Base-by-base conservation (phyloP, 2,329 filamentous ascomycete species). In the Venturia oleaginea region DNA sequence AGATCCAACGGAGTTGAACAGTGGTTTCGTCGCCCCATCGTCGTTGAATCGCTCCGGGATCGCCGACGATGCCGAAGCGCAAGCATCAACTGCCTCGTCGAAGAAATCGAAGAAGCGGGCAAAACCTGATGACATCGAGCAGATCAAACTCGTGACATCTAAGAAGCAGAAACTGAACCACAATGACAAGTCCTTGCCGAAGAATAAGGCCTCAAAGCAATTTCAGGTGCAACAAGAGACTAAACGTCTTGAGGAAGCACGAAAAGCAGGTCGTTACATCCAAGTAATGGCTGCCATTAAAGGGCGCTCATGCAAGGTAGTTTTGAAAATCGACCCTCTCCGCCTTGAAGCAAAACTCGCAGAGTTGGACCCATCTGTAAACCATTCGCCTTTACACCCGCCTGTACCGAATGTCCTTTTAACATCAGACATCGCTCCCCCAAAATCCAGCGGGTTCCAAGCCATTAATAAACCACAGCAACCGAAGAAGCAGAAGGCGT, bases 161-260 rank as follows among this genome's bases (percentile, higher is more conserved):
- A 71, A 70, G 65, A 72, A 72, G 64, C 69, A 69, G n/a, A 66
- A 68, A 43, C 62, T 46, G 22, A 32, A 63, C 10, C 69, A 72
- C 40, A 68, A 70, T 4, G 71, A 74, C 7, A 65, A 63, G 22
- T 51, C 62, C 19, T 67, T 63, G 22, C 65, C 69, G 42, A 79
- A 77, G 69, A 79, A 73, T 54, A 74, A 76, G 32, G 76, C 78
- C 11, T 78, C 78, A 11, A 74, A 77, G 59, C 76, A 81, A 64
- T 81, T 79, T 65, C 76, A 79, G 66, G 77, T 77, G 62, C 76
- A 80, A 67, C 75, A 80, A 57, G 75, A 81, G 72, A 79, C 68
- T 71, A 77, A 72, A 70, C 73, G 74, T 17, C 67, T 76, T 11
- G 74, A 77, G 4, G 73, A 76, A n/a, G 75, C 75, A 1, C 74